Evolutionary conservation across 2,329 filamentous ascomycete species (phyloP).

Genomic region (Cladophialophora yegresii): DNA sequence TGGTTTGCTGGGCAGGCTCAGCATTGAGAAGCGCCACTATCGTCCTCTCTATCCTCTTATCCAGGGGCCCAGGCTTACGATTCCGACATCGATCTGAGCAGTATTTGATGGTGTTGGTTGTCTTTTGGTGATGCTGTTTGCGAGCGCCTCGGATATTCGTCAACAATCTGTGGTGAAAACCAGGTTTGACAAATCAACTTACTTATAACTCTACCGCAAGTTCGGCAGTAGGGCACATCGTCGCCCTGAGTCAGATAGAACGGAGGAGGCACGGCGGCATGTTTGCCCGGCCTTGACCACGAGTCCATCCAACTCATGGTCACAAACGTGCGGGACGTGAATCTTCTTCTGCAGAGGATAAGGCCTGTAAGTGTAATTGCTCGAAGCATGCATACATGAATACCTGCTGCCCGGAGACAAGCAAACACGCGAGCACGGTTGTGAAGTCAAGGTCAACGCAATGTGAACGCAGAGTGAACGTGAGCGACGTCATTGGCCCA

Average conservation of each 20-base stretch:
- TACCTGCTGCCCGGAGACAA: neutral
- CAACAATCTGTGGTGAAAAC: neutral
- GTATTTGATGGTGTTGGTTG: constrained; percentile 52
- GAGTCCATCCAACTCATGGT: constrained; percentile 55
- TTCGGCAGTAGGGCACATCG: constrained; percentile 44
- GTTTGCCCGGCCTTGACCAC: constrained; percentile 49
- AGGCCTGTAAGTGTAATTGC: neutral
- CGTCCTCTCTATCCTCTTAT: constrained; percentile 54
- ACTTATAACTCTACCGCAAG: constrained; percentile 56
- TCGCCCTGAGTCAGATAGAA: constrained; percentile 56
- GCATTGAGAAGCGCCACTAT: constrained; percentile 43
- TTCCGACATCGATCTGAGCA: constrained; percentile 59
- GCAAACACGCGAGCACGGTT: neutral
- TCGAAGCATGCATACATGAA: neutral
- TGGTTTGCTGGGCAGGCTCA: constrained; percentile 40
- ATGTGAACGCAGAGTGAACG: neutral
- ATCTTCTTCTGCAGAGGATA: too few species aligned
- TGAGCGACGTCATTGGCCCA: neutral
- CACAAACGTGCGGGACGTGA: neutral
- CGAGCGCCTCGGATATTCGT: constrained; percentile 20
- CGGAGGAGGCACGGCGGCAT: constrained; percentile 52
- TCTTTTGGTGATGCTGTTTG: constrained; percentile 41
- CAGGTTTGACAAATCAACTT: neutral
- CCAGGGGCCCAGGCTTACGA: constrained; percentile 54
- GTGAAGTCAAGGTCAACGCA: neutral